Base-by-base conservation (phyloP, 257 asterid species). In the Solanum lycopersicoides region DNA sequence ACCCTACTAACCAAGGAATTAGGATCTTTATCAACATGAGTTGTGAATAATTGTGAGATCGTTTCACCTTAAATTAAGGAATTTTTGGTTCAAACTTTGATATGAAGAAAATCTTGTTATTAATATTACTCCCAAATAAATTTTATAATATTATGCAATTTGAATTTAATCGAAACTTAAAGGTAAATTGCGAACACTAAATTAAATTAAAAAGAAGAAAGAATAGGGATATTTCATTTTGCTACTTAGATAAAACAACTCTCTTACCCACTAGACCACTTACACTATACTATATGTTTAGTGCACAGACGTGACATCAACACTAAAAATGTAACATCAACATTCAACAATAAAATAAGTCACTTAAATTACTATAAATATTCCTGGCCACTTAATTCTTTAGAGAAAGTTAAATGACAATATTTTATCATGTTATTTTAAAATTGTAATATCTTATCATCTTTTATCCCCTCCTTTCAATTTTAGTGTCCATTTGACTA, bases 251-350 rank as follows among this genome's bases (percentile, higher is more conserved):
- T 80, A 30, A 80, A 68, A 80, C 68, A 80, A 80, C 85, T 30
- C 84, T 79, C 68, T 80, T 80, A 47, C 85, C 85, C 85, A 47
- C 68, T 47, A 25, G 41, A 77, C 25, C 65, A 77, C 84, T 71
- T 77, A 30, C 30, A 32, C 23, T 80, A 30, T 30, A 45, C 56
- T 80, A 80, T 80, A 47, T 80, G 68, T 30, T 30, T 47, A 80
- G 85, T 80, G 85, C 85, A 47, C 18, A 80, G 30, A 80, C 28
- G 44, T 80, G 85, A 47, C 68, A 45, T 44, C 65, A 76, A 79
- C 41, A 25, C 12, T 44, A 45, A 7, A 77, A 14, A 76, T 76
- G 23, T 76, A 75, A 23, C 12, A 79, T 44, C 37, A 76, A 11
- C 32, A 63, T 63, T 76, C 39, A 42, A 79, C 25, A 28, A 2